Percentiles rank a stretch among this genome's conserved stretches.
Conservation (phyloP, 2,329 filamentous ascomycete species). For the Penicillium sp. region DNA sequence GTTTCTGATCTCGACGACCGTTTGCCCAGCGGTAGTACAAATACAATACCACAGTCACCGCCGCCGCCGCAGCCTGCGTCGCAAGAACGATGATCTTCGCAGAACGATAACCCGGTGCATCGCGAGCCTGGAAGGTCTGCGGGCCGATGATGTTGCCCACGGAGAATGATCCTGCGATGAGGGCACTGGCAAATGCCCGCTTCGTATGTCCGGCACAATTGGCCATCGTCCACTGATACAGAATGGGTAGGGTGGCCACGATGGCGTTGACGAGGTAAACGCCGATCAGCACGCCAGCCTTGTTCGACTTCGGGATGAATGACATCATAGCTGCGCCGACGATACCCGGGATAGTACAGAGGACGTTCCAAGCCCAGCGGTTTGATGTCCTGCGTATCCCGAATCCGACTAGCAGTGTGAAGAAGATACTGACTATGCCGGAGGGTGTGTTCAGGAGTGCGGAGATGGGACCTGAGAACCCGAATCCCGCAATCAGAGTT, state of each 20-base stretch:
- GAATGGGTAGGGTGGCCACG: slow-evolving; percentile 45
- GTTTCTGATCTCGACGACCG: slow-evolving; percentile 22
- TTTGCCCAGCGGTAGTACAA: slow-evolving; percentile 35
- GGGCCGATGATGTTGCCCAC: slow-evolving; percentile 16
- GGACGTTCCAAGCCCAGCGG: slow-evolving; percentile 45
- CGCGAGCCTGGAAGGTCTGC: slow-evolving; percentile 10
- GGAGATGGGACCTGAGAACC: slow-evolving; percentile 45
- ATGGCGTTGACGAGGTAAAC: slow-evolving; percentile 49
- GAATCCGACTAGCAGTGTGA: slow-evolving; percentile 42
- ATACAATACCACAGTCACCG: slow-evolving; percentile 30
- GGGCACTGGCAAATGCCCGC: slow-evolving; percentile 9
- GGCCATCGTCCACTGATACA: slow-evolving; percentile 49
- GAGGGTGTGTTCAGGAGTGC: slow-evolving; percentile 48
- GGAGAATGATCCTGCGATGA: slow-evolving; percentile 8
- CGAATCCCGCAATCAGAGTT: slow-evolving; percentile 44
- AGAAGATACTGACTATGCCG: slow-evolving; percentile 43
- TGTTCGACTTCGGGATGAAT: slow-evolving; percentile 40
- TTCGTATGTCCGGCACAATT: slow-evolving; percentile 42
- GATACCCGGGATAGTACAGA: slow-evolving; percentile 49
- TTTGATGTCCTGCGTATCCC: slow-evolving; percentile 42
- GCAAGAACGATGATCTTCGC: slow-evolving; percentile 45
- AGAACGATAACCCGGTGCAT: slow-evolving; percentile 38
- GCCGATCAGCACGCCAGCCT: slow-evolving; percentile 44
- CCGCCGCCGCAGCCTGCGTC: slow-evolving; percentile 33
- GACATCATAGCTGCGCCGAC: slow-evolving; percentile 44